Conservation (phyloP, 768 basidiomycete genomes). For the Termitomyces sp. region DNA sequence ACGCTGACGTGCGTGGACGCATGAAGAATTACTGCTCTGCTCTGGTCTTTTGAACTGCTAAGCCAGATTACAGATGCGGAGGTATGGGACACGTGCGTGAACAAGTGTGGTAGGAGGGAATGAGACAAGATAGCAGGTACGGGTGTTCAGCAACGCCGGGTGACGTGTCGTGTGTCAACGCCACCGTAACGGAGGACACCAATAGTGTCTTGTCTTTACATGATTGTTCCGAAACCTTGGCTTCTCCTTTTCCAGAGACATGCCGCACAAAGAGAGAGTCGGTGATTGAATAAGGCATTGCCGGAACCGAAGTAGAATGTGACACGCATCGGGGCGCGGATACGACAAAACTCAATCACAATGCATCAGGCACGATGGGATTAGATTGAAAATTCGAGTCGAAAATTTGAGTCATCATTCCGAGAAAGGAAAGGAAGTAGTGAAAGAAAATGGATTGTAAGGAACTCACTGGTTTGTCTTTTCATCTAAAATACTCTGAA, state of each 20-base stretch:
- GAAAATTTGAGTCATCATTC: not conserved
- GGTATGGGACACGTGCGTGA: not conserved
- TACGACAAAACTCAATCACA: not conserved
- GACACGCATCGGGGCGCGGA: not conserved
- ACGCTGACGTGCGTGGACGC: not conserved
- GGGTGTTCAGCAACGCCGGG: not conserved
- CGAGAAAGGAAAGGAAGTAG: constrained; percentile 2
- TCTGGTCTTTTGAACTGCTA: not conserved
- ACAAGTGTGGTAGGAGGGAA: not conserved
- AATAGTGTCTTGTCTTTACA: not conserved
- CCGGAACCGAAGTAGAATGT: not conserved
- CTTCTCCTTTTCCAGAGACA: not conserved
- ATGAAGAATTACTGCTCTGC: not conserved
- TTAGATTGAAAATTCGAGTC: not conserved
- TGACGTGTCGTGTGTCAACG: constrained; percentile 1
- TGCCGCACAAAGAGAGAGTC: not conserved
- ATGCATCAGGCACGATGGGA: not conserved
- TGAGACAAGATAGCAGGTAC: not conserved
- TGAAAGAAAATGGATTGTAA: not conserved
- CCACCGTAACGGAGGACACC: not conserved
- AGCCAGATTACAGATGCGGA: not conserved
- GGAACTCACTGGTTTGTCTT: constrained; percentile 45
- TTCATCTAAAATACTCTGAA: constrained; percentile 74
- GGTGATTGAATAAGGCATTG: not conserved
- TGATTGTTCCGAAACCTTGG: not conserved